A percentile compares a stretch with the other conserved stretches of the same genome.
Conservation (phyloP, 2,329 filamentous ascomycete genomes). For the Xylariaceae sp. region DNA sequence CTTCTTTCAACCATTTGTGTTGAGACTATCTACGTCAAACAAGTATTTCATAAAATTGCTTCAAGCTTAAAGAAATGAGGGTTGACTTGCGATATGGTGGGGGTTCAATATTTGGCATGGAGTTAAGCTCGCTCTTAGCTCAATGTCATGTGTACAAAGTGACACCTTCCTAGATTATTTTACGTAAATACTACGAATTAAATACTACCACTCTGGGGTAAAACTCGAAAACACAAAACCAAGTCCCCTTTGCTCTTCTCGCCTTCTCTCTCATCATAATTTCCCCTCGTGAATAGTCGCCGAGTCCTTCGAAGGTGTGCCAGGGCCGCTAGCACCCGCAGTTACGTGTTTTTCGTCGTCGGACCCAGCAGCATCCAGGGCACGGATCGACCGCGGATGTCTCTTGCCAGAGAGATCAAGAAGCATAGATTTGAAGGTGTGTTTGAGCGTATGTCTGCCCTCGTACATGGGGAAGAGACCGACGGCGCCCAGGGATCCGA, state of each 20-base stretch:
- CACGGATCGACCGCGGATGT: conserved; percentile 27
- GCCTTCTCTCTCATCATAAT: conserved; percentile 1
- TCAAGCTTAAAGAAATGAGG: no score
- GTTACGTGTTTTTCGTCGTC: conserved; percentile 17
- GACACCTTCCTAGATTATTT: neutral
- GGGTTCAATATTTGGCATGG: no score
- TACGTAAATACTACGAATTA: neutral
- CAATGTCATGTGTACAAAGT: no score
- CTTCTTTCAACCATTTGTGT: no score
- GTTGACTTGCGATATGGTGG: no score
- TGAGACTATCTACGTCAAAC: no score
- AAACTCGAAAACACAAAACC: neutral
- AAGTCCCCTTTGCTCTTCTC: neutral
- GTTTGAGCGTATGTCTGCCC: conserved; percentile 60
- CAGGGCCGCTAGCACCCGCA: no score
- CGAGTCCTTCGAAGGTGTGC: conserved; percentile 14
- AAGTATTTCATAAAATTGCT: no score
- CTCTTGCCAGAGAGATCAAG: conserved; percentile 50
- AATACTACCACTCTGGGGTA: neutral
- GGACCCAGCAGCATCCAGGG: conserved; percentile 19
- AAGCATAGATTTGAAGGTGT: conserved; percentile 57
- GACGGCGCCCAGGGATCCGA: conserved; percentile 65
- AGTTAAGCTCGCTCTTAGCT: no score
- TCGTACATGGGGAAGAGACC: conserved; percentile 79
- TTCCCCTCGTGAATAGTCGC: conserved; percentile 1